These are phyloP conservation scores for Passiflora organensis DNA, from an alignment of 345 rosid species.

Conservation along the genomic window DNA sequence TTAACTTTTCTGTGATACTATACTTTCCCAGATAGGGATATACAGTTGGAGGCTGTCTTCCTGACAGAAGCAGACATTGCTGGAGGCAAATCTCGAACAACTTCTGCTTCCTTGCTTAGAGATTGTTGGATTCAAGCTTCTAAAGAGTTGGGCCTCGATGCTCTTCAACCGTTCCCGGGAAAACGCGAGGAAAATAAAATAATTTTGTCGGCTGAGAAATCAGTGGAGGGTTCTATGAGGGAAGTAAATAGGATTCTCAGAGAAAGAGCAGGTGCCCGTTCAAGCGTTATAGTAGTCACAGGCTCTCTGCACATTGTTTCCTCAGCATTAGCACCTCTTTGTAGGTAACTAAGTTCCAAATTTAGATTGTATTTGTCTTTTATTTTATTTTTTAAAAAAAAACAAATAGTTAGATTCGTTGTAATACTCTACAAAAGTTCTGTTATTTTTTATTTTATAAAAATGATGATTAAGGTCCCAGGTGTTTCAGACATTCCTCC, in stretches of 20 bases:
- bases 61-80: conserved; percentile 70
- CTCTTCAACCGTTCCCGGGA: conserved; percentile 20
- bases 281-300: conserved; percentile 43
- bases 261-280: conserved; percentile 19
- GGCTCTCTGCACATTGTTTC: conserved; percentile 59
- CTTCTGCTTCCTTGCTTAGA: conserved; percentile 41
- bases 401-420: no score
- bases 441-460: no score
- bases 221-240: conserved; percentile 27
- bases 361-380: neutral
- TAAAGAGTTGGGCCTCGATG: conserved; percentile 36
- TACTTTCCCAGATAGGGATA: conserved; percentile 27
- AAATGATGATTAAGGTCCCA: conserved; percentile 6
- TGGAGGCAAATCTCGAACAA: conserved; percentile 62
- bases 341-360: neutral
- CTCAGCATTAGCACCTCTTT: conserved; percentile 29
- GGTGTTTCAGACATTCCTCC: conserved; percentile 22
- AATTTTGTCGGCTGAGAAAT: conserved; percentile 34
- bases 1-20: neutral
- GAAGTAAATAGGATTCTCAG: conserved; percentile 36
- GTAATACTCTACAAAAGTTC: no score
- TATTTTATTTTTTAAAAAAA: neutral
- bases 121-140: conserved; percentile 69
- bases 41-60: conserved; percentile 49
- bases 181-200: conserved; percentile 14